Conservation (phyloP, 495 filamentous ascomycete species). For the Penicillium crystallinum region DNA sequence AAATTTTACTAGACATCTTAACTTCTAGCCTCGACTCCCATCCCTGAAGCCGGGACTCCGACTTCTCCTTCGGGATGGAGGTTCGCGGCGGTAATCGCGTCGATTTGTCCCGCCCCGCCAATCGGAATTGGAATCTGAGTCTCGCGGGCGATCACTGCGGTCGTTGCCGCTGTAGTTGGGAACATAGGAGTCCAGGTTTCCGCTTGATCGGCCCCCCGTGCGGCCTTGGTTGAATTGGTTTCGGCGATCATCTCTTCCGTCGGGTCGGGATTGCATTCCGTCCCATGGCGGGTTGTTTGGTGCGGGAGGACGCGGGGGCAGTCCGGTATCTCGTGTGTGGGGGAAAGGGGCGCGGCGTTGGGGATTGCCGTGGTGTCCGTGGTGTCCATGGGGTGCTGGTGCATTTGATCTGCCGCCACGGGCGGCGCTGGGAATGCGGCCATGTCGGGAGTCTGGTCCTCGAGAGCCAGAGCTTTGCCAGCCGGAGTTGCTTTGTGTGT, state of each 20-base stretch:
- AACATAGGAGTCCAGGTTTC: conserved; percentile 37
- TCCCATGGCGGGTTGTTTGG: conserved; percentile 30
- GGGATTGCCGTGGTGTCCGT: conserved; percentile 12
- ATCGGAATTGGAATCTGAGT: conserved; percentile 17
- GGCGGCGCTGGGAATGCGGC: conserved; percentile 31
- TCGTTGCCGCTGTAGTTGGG: conserved; percentile 30
- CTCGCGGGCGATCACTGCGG: conserved; percentile 23
- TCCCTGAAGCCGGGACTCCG: conserved; percentile 35
- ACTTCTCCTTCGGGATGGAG: conserved; percentile 32
- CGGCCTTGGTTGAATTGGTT: conserved; percentile 27
- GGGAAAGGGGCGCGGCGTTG: conserved; percentile 25
- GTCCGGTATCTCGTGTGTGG: conserved; percentile 26
- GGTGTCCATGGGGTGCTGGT: not conserved
- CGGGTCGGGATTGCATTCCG: conserved; percentile 21
- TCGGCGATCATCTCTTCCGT: conserved; percentile 28
- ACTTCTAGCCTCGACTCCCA: conserved; percentile 9
- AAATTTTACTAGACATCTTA: not conserved
- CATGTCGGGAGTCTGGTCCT: conserved; percentile 26
- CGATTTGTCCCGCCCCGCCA: conserved; percentile 20
- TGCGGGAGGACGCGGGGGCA: conserved; percentile 38
- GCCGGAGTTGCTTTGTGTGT: conserved; percentile 63
- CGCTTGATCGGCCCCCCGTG: conserved; percentile 18
- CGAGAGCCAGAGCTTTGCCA: conserved; percentile 39
- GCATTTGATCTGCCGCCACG: conserved; percentile 23
- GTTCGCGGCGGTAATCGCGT: conserved; percentile 32